Evolutionary conservation across 805 yeast genomes (phyloP).

Genomic region (Maudiozyma serrabonitensis): DNA sequence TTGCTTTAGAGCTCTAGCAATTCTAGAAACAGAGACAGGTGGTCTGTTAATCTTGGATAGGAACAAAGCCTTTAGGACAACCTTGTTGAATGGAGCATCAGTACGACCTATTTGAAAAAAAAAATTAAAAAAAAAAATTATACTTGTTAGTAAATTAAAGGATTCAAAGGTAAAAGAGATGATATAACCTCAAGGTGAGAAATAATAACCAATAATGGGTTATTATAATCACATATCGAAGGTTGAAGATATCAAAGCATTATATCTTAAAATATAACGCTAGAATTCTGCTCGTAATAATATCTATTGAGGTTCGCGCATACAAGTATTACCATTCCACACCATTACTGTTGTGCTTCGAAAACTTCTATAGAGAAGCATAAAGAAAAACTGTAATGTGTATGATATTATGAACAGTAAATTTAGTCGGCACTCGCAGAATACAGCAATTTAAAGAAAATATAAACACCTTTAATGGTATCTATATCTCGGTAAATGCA

Average conservation of each 20-base stretch:
- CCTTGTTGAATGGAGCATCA: constrained; percentile 97
- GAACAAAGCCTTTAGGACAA: constrained; percentile 87
- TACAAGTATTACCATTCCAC: not conserved
- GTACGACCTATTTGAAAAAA: constrained; percentile 67
- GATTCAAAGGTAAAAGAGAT: not conserved
- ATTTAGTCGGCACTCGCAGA: constrained; percentile 7
- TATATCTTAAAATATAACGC: not conserved
- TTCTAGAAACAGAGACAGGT: constrained; percentile 93
- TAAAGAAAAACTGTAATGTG: not conserved
- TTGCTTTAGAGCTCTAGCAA: constrained; percentile 73
- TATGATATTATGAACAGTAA: not conserved
- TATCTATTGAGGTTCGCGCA: constrained; percentile 2
- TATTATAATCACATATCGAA: not conserved
- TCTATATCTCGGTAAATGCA: no score
- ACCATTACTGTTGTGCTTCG: not conserved
- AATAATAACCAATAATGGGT: not conserved
- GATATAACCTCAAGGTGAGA: not conserved
- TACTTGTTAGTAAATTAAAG: constrained; percentile 21
- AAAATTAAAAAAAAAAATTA: not conserved
- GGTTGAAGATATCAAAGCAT: no score
- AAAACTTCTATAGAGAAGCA: no score
- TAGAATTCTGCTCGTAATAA: constrained; percentile 7
- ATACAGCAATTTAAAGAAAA: not conserved
- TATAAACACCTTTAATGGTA: not conserved
- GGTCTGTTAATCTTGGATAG: constrained; percentile 99